Percentiles rank a stretch among this genome's conserved stretches.
Evolutionary conservation across 1,284 basidiomycete genomes (phyloP).

Genomic region (Cerrena zonata): DNA sequence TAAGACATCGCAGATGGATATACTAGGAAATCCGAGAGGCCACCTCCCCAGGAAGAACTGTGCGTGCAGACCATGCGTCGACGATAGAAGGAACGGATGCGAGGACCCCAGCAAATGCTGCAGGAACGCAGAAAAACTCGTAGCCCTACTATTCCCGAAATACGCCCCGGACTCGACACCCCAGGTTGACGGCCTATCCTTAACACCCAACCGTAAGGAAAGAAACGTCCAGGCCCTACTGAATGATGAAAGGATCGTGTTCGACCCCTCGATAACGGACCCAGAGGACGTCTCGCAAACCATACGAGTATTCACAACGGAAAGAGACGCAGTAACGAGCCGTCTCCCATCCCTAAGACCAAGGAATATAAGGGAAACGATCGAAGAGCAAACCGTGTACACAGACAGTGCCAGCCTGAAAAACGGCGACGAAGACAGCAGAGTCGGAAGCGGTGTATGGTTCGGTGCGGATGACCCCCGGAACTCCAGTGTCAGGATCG

Average conservation of each 20-base stretch:
- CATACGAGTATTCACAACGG: background rate
- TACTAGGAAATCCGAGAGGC: no score
- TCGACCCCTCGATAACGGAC: background rate
- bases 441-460: slow-evolving; percentile 9
- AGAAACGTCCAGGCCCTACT: background rate
- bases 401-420: slow-evolving; percentile 7
- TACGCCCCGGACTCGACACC: no score
- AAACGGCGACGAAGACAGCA: slow-evolving; percentile 3
- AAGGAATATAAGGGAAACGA: background rate
- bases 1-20: background rate
- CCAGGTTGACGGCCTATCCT: no score
- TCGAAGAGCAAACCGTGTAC: slow-evolving; percentile 3
- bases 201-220: background rate
- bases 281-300: background rate
- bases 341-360: background rate
- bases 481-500: background rate
- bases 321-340: background rate
- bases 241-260: background rate
- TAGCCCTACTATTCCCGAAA: no score
- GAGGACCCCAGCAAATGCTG: no score
- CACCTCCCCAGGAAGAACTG: background rate
- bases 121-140: no score
- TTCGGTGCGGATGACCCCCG: background rate
- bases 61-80: background rate
- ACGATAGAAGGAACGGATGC: background rate